Evolutionary conservation across 345 rosid genomes (phyloP), one percentile per base, ranked within the genome.

Genomic region (Aquilaria sinensis): DNA sequence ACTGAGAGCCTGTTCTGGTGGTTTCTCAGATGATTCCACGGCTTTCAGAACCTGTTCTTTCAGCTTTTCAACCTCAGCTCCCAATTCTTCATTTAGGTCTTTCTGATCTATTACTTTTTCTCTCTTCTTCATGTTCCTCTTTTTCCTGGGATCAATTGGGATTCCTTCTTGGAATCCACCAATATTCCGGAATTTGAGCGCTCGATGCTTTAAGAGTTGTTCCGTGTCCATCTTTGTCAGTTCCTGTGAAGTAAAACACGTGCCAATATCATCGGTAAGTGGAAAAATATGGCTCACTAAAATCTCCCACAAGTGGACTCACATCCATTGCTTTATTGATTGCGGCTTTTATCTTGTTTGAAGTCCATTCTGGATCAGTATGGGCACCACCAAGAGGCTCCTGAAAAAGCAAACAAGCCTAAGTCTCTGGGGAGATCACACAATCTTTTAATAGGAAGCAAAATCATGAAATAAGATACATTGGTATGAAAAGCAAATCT

Each of bases 351-450:
- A 92, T 92, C 78, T 81, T 90, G 67, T 82, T 87, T 43, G 98
- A 89, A 53, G 98, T 87, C 98, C 95, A 87, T 45, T 80, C 67
- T 13, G 98, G 90, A 81, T 89, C 92, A 47, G 90, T 85, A 77
- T 92, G 95, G 33, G 98, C 98, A 32, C 98, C 98, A 55, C 95
- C 98, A 64, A 89, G 87, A 11, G 98, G 98, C 72, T 92, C 98
- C 98, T 92, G 78, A 69, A 23, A 53, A 43, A 48, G 45, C 43
- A 51, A 51, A 31, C 52, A 70, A 51, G 7, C 15, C 57, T 70
- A 31, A 59, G 65, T 67, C 67, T 69, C 14, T 54, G 52, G 3
- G 9, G 43, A 57, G 54, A 61, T 57, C 58, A 77, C 49, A 59
- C 31, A 14, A 30, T 62, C 43, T 31, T 58, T 63, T 45, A 14